Base-by-base conservation (phyloP, 768 basidiomycete genomes). In the Mrakia hoshinonis region DNA sequence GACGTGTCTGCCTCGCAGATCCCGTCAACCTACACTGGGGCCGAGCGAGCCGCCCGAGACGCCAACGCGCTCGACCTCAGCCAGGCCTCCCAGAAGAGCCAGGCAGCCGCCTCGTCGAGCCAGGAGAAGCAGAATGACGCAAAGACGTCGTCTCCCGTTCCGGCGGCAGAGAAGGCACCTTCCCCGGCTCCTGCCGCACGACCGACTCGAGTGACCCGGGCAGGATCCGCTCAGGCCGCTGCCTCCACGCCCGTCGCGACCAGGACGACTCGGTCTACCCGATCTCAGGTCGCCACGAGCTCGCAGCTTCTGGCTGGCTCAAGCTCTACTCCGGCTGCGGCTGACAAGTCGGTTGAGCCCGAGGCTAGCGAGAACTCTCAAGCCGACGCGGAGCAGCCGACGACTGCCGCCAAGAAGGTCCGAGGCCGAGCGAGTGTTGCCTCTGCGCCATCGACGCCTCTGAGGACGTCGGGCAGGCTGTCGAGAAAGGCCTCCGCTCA, bases 51-150 rank as follows among this genome's bases (percentile, higher is more conserved):
- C 7, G 58, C 58, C 20, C 36, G 11, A n/a, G 58, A 61, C 22
- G 58, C 58, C 34, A 61, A 61, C 58, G 58, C 58, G 31, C 58
- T 61, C 58, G 58, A 61, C 58, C 20, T 36, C 58, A 36, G 34
- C 26, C 54, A n/a, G 54, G 10, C 22, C 18, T 61, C 58, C 4
- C 34, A 34, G 11, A 34, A 34, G 20, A 61, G 31, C 2, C 58
- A 61, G 36, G 34, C 34, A 31, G 31, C 58, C 22, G 5, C 34
- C 20, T 29, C 20, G n/a, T 29, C 24, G 13, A 26, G 24, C 18
- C 54, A 26, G 54, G 26, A 55, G 5, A 55, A 3, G 54, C 9
- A 15, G 2, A 2, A 0, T 26, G 24, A 26, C 29, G 29, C 7
- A 26, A 36, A 13, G 18, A 31, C 31, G 6, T 61, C 58, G 34